phyloP scores from a whole-genome alignment of 768 basidiomycete species.

The Agrocybe praecox region DNA sequence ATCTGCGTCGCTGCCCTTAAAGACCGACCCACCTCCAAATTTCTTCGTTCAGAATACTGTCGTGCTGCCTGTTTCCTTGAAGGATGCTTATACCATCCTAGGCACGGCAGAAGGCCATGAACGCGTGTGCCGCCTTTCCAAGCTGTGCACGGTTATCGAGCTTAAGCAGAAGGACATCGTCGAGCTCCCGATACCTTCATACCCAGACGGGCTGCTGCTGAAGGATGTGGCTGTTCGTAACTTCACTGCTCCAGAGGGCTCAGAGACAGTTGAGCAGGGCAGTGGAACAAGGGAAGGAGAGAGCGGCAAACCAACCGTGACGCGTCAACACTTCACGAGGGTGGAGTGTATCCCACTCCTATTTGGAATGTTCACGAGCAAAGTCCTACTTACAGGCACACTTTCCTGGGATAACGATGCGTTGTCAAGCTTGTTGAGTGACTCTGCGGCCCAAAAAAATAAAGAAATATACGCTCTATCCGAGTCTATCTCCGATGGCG shows the following conservation, averaged over 20 bases:
- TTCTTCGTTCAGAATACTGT: conserved; percentile 30
- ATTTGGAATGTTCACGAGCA: conserved; percentile 30
- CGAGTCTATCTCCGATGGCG: conserved; percentile 25
- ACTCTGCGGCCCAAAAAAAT: not conserved
- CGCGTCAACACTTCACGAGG: conserved; percentile 31
- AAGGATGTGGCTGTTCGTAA: conserved; percentile 13
- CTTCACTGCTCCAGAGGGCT: not conserved
- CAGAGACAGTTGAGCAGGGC: no score
- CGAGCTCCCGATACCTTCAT: conserved; percentile 9
- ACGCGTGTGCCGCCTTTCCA: conserved; percentile 31
- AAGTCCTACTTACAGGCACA: conserved; percentile 29
- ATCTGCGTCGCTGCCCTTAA: conserved; percentile 1
- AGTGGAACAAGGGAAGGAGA: no score
- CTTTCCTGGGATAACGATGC: conserved; percentile 33
- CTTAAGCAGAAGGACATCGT: conserved; percentile 27
- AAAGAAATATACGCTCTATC: conserved; percentile 26
- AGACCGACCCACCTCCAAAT: conserved; percentile 26
- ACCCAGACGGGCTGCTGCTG: conserved; percentile 11
- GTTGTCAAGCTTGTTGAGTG: conserved; percentile 3
- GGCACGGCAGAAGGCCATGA: conserved; percentile 33
- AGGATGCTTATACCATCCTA: conserved; percentile 27
- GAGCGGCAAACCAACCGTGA: not conserved
- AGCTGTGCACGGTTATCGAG: conserved; percentile 29
- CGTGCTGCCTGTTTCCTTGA: conserved; percentile 26
- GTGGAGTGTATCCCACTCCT: conserved; percentile 33